Conservation (phyloP, 2,329 filamentous ascomycete genomes). For the Penicillium sp. region DNA sequence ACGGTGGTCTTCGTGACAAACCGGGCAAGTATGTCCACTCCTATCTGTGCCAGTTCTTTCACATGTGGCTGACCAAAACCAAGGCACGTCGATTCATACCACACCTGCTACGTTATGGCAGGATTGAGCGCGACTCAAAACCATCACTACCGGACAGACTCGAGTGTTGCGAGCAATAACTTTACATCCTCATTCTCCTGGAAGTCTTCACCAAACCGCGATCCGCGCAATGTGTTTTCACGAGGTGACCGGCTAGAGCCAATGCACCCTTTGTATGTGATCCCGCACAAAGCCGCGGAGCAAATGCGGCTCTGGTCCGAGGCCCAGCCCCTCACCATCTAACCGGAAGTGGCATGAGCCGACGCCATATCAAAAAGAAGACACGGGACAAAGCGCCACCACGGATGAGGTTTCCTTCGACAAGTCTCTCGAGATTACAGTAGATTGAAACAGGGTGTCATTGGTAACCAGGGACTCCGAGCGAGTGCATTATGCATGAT, state of each 20-base stretch:
- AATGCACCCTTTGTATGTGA: slow-evolving; percentile 81
- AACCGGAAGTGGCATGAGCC: not conserved
- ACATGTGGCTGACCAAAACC: slow-evolving; percentile 21
- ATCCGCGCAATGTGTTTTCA: slow-evolving; percentile 63
- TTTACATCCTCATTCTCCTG: slow-evolving; percentile 42
- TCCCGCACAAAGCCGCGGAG: slow-evolving; percentile 69
- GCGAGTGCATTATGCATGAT: slow-evolving; percentile 6
- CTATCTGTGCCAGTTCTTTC: not conserved
- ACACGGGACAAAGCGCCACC: not conserved
- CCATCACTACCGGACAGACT: slow-evolving; percentile 48
- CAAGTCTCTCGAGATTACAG: not conserved
- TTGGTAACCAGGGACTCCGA: slow-evolving; percentile 4
- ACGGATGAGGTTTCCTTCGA: not conserved
- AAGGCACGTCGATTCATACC: slow-evolving; percentile 80
- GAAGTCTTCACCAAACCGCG: slow-evolving; percentile 40
- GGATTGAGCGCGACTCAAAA: slow-evolving; percentile 83
- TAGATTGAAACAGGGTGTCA: not conserved
- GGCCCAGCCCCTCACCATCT: slow-evolving; percentile 22
- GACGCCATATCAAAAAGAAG: not conserved
- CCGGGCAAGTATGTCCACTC: slow-evolving; percentile 70
- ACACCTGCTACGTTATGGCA: slow-evolving; percentile 86
- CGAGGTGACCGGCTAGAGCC: slow-evolving; percentile 66
- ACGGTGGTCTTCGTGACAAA: slow-evolving; percentile 88
- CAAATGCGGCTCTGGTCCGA: slow-evolving; percentile 65
- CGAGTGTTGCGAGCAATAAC: slow-evolving; percentile 28